Conservation (phyloP, 2,329 filamentous ascomycete genomes). For the Colletotrichum abscissum region DNA sequence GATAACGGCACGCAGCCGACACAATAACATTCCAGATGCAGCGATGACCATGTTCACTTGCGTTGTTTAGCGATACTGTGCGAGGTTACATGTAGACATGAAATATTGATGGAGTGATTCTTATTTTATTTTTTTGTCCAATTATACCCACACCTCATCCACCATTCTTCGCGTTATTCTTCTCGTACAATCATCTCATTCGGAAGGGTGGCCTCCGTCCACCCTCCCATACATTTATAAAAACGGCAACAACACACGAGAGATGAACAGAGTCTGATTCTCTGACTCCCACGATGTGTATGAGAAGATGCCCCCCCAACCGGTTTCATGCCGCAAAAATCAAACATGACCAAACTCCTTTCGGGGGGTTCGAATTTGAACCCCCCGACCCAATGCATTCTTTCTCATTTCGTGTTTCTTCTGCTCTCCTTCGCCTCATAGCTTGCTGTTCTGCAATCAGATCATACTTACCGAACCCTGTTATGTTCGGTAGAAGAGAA, state of each 20-base stretch:
- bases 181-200: conserved; percentile 23
- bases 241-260: neutral
- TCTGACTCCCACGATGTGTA: too few species aligned
- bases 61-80: neutral
- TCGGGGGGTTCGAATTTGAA: neutral
- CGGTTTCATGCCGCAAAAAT: neutral
- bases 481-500: neutral
- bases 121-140: neutral
- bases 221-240: conserved; percentile 12
- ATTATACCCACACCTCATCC: conserved; percentile 1
- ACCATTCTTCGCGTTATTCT: neutral
- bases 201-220: neutral
- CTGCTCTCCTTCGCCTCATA: neutral
- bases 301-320: neutral
- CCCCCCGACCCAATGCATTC: conserved; percentile 27
- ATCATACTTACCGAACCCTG: conserved; percentile 19
- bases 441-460: conserved; percentile 8
- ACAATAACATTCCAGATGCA: neutral
- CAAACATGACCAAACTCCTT: conserved; percentile 5
- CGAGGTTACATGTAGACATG: neutral
- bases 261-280: too few species aligned
- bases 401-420: conserved; percentile 7
- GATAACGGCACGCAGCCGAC: conserved; percentile 25
- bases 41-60: neutral
- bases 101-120: neutral